Conservation (phyloP, 495 filamentous ascomycete species). For the Lasiosphaeria ovina region DNA sequence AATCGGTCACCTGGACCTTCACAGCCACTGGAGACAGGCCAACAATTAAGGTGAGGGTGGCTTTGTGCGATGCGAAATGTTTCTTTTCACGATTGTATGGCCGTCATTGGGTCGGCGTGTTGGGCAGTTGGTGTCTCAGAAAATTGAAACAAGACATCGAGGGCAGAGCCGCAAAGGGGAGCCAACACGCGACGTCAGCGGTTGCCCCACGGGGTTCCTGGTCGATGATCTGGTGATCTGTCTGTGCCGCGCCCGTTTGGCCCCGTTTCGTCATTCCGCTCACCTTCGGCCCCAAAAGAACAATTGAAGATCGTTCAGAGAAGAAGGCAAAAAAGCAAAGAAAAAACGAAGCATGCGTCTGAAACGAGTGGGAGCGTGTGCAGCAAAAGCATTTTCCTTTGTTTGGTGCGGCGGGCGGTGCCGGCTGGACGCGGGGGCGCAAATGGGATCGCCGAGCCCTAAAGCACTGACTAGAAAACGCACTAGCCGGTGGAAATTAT, state of each 20-base stretch:
- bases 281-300: background rate
- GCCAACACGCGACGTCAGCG: background rate
- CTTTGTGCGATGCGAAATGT: background rate
- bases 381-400: no score
- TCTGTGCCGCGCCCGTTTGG: background rate
- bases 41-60: constrained; percentile 1
- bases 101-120: background rate
- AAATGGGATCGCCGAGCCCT: no score
- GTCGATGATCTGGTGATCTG: background rate
- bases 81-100: background rate
- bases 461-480: no score
- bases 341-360: background rate
- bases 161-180: background rate
- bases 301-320: background rate
- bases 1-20: background rate
- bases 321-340: background rate
- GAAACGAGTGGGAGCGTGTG: no score
- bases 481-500: no score
- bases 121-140: constrained; percentile 1
- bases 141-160: background rate
- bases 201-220: background rate
- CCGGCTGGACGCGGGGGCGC: no score
- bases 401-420: no score
- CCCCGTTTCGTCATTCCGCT: background rate
- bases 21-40: background rate